Evolutionary conservation across 768 basidiomycete species (phyloP), one percentile per base, ranked within the genome.

Genomic region (Tricholoma terreum): DNA sequence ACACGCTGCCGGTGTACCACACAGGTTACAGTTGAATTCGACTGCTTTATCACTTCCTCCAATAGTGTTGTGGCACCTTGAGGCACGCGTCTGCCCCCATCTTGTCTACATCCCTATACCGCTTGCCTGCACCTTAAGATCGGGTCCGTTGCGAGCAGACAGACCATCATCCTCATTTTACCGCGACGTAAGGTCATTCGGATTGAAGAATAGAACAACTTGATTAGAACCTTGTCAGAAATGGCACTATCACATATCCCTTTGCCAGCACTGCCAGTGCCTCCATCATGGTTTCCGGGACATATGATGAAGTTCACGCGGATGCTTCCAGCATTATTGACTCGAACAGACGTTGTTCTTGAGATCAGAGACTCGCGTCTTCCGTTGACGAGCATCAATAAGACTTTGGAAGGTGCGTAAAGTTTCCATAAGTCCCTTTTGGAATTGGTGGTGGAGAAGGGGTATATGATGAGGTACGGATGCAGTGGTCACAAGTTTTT

Each of bases 281-380:
- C 92, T 30, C 88, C 89, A 52, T 94, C 94, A 80, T 97, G 94
- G 94, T 96, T 88, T 75, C 92, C 92, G 22, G 94, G 94, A 33
- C 94, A 98, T 73, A 98, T 97, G 94, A 87, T 85, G 73, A 84
- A 86, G 65, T 96, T 96, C 69, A 82, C 86, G 42, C 81, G 86
- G 59, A 82, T 83, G 69, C 77, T 97, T 42, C 91, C 93, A 17
- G 74, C 80, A 17, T 76, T 94, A 57, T 81, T 98, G 40, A 83
- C 86, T 31, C 85, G 86, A 59, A 92, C 92, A 33, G 89, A 94
- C 66, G 85, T 98, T 55, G 91, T 98, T 51, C 87, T 99, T 60
- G 96, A 99, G 76, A 85, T 95, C 27, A 82, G 96, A 67, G 96
- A 99, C 74, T 85, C 94, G 11, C 84, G 96, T 30, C 79, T 98